Conservation (phyloP, 2,329 filamentous ascomycete genomes). For the Cercospora citrullina region DNA sequence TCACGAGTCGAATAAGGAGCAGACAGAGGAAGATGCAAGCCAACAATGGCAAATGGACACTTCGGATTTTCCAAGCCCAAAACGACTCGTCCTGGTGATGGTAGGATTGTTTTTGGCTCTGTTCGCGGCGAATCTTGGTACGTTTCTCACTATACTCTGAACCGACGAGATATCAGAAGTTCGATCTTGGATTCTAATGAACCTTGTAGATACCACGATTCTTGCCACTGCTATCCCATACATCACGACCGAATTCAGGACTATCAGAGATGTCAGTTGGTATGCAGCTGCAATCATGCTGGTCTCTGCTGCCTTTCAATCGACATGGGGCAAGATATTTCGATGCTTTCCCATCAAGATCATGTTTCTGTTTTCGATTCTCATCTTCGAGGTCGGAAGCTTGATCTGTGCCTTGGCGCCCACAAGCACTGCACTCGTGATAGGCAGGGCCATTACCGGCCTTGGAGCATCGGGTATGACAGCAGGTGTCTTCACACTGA, state of each 20-base stretch:
- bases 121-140: neutral
- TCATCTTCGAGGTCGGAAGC: slow-evolving; percentile 46
- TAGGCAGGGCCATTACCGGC: slow-evolving; percentile 60
- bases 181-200: neutral
- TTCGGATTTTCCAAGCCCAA: neutral
- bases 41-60: neutral
- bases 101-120: neutral
- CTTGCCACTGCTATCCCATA: slow-evolving; percentile 50
- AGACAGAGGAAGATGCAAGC: neutral
- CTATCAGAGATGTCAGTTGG: slow-evolving; percentile 45
- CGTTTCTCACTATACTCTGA: neutral
- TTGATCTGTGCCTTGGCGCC: slow-evolving; percentile 51
- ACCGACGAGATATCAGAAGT: neutral
- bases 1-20: neutral
- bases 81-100: neutral
- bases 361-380: slow-evolving; percentile 40
- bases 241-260: slow-evolving; percentile 45
- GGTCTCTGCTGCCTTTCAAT: slow-evolving; percentile 37
- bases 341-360: slow-evolving; percentile 34
- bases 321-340: slow-evolving; percentile 35
- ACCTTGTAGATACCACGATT: slow-evolving; percentile 28
- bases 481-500: slow-evolving; percentile 61
- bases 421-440: slow-evolving; percentile 43
- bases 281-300: slow-evolving; percentile 41
- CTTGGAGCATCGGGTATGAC: slow-evolving; percentile 61